phyloP scores from a whole-genome alignment of 202 grass and related monocot genomes.

The Digitaria exilis region DNA sequence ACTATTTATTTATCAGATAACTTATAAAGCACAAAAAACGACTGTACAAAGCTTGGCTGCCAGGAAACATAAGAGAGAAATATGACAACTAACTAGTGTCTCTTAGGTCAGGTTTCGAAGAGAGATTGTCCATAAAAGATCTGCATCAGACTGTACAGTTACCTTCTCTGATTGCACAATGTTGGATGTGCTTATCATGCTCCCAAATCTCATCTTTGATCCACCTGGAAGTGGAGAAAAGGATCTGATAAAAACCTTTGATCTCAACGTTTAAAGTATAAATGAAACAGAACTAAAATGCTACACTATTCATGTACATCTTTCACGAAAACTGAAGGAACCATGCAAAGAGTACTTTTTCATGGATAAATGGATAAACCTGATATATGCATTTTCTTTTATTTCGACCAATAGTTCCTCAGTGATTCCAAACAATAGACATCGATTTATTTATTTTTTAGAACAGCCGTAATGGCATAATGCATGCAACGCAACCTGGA shows the following conservation, averaged over 20 bases:
- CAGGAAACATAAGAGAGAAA: background rate
- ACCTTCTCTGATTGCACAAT: constrained; percentile 59
- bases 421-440: background rate
- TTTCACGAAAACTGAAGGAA: background rate
- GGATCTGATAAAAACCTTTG: background rate
- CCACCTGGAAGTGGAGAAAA: constrained; percentile 46
- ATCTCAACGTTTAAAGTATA: background rate
- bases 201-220: constrained; percentile 73
- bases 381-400: constrained; percentile 1
- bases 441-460: background rate
- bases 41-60: constrained; percentile 25
- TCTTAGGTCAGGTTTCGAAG: constrained; percentile 50
- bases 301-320: background rate
- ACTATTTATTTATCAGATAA: background rate
- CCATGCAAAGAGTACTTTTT: background rate
- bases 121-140: constrained; percentile 74
- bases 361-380: constrained; percentile 24
- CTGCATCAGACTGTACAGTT: constrained; percentile 62
- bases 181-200: constrained; percentile 81
- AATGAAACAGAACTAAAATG: background rate
- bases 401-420: background rate
- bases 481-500: background rate
- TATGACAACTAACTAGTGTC: background rate
- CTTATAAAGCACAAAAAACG: background rate
- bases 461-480: background rate